Percentiles rank a stretch among this genome's conserved stretches.
phyloP scores from a whole-genome alignment of 176 grass and related monocot genomes.

The Bromus sterilis region DNA sequence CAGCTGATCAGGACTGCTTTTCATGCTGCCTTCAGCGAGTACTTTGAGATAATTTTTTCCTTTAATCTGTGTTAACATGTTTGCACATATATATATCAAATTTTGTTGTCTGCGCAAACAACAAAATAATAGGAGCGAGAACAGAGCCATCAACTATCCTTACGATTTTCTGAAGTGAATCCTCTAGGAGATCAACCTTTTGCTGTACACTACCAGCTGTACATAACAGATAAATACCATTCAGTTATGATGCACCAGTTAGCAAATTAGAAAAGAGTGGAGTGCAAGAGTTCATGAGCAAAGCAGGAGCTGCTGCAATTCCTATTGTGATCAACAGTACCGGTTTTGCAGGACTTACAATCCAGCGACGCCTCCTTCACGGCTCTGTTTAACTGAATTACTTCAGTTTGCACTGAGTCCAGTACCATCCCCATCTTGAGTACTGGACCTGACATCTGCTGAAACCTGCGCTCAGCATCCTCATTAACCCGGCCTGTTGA shows the following conservation, averaged over 20 bases:
- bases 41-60: constrained; percentile 65
- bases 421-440: constrained; percentile 60
- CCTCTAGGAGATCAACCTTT: constrained; percentile 53
- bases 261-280: background rate
- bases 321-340: background rate
- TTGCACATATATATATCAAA: constrained; percentile 18
- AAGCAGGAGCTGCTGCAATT: background rate
- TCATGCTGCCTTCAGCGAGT: constrained; percentile 40
- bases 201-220: constrained; percentile 59
- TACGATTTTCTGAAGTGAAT: constrained; percentile 76
- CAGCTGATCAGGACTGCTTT: constrained; percentile 30
- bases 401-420: constrained; percentile 63
- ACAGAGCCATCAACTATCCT: constrained; percentile 19
- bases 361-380: constrained; percentile 81
- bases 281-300: background rate
- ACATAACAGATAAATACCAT: constrained; percentile 11
- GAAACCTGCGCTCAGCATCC: constrained; percentile 74
- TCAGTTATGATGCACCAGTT: constrained; percentile 15
- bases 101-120: background rate
- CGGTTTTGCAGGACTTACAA: constrained; percentile 35
- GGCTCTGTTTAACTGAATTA: constrained; percentile 70
- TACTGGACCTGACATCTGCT: constrained; percentile 53
- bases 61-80: constrained; percentile 48
- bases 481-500: constrained; percentile 58
- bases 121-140: background rate